Evolutionary conservation across 1,284 basidiomycete species (phyloP).

Genomic region (Cutaneotrichosporon cavernicola): DNA sequence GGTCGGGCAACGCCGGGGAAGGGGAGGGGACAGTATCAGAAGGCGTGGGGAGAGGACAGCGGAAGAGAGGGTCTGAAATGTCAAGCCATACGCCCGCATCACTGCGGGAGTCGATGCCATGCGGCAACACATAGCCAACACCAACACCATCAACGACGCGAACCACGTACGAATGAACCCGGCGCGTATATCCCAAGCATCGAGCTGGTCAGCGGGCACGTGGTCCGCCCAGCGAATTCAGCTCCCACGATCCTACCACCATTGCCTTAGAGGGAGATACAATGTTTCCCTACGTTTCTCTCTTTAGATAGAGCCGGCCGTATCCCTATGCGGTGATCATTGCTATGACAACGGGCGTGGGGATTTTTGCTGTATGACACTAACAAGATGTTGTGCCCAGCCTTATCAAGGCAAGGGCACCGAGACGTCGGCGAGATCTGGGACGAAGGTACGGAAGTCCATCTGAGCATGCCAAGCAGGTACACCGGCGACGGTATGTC

Average conservation of each 20-base stretch:
- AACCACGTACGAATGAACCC: neutral
- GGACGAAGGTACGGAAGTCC: neutral
- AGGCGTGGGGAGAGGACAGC: neutral
- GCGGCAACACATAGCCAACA: neutral
- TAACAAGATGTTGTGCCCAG: neutral
- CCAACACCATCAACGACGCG: neutral
- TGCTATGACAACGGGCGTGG: neutral
- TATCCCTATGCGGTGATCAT: neutral
- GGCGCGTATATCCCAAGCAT: neutral
- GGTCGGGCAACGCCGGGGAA: neutral
- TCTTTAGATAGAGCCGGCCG: neutral
- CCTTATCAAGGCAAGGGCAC: neutral
- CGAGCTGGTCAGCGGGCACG: neutral
- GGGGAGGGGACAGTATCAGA: neutral
- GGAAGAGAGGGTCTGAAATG: neutral
- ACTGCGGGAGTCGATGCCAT: neutral
- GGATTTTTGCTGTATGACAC: neutral
- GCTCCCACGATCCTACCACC: neutral
- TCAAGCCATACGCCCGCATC: neutral
- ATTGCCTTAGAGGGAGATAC: neutral
- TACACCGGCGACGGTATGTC: neutral
- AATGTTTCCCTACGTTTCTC: neutral
- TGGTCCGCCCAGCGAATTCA: neutral
- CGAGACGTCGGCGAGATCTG: neutral
- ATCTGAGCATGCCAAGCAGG: neutral